Evolutionary conservation across 805 yeast species (phyloP).

Genomic region (Lachancea quebecensis): DNA sequence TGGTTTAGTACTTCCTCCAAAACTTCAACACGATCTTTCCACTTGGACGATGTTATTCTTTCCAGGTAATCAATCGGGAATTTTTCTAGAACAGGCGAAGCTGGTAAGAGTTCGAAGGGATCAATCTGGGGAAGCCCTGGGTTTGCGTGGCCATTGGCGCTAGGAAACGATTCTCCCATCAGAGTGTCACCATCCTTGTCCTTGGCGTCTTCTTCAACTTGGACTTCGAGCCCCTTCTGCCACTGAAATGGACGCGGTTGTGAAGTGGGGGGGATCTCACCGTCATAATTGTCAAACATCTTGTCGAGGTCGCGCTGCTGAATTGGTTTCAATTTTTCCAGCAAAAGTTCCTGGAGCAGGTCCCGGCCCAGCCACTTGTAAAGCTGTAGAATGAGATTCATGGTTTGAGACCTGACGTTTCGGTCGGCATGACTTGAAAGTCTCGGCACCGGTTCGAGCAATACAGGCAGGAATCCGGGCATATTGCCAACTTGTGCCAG

Average conservation of each 20-base stretch:
- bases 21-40: slow-evolving; percentile 91
- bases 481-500: slow-evolving; percentile 15
- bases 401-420: slow-evolving; percentile 75
- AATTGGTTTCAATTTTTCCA: slow-evolving; percentile 76
- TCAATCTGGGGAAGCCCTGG: slow-evolving; percentile 38
- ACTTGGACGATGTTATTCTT: slow-evolving; percentile 55
- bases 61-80: slow-evolving; percentile 57
- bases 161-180: slow-evolving; percentile 15
- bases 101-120: slow-evolving; percentile 64
- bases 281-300: slow-evolving; percentile 50
- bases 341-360: slow-evolving; percentile 48
- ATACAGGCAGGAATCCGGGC: slow-evolving; percentile 55
- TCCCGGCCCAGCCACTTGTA: slow-evolving; percentile 64
- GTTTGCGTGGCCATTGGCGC: slow-evolving; percentile 7
- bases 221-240: slow-evolving; percentile 38
- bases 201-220: slow-evolving; percentile 7
- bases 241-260: slow-evolving; percentile 52
- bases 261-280: slow-evolving; percentile 9
- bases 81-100: slow-evolving; percentile 58
- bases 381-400: slow-evolving; percentile 58
- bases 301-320: slow-evolving; percentile 79
- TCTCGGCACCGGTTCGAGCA: slow-evolving; percentile 57
- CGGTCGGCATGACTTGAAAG: slow-evolving; percentile 81
- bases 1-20: slow-evolving; percentile 51
- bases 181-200: slow-evolving; percentile 37